Percentiles rank a stretch among this genome's conserved stretches.
Evolutionary conservation across 495 filamentous ascomycete genomes (phyloP).

Genomic region (Aspergillus carlsbadensis): DNA sequence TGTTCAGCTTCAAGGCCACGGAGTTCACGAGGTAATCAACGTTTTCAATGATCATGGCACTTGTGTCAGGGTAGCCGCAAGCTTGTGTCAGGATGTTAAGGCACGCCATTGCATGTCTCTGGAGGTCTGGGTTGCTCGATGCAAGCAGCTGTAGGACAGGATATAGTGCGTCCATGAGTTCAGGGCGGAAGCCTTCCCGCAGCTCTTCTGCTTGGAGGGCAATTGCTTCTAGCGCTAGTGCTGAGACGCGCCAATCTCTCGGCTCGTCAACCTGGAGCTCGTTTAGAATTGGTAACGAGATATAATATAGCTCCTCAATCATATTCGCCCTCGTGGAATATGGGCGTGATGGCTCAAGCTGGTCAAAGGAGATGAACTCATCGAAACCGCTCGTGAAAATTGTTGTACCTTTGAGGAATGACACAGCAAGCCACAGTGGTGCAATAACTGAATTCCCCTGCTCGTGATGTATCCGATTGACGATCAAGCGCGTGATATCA

Average conservation of each 20-base stretch:
- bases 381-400: conserved; percentile 54
- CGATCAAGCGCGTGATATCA: conserved; percentile 54
- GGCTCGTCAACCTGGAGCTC: conserved; percentile 46
- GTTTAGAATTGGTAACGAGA: conserved; percentile 65
- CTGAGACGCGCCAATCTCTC: conserved; percentile 67
- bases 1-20: conserved; percentile 83
- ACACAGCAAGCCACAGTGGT: conserved; percentile 79
- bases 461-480: conserved; percentile 55
- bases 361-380: conserved; percentile 57
- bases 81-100: conserved; percentile 74
- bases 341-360: conserved; percentile 31
- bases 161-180: conserved; percentile 90
- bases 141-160: conserved; percentile 85
- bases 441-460: conserved; percentile 59
- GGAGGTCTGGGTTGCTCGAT: conserved; percentile 63
- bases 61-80: conserved; percentile 73
- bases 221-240: conserved; percentile 72
- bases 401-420: conserved; percentile 58
- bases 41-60: conserved; percentile 83
- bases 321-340: conserved; percentile 50
- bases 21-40: conserved; percentile 97
- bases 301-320: conserved; percentile 77
- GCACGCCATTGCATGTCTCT: conserved; percentile 79
- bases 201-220: conserved; percentile 69
- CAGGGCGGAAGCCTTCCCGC: conserved; percentile 68